Percentiles rank a stretch among this genome's conserved stretches.
Evolutionary conservation across 345 rosid species (phyloP).

Genomic region (Euphorbia pulcherrima): DNA sequence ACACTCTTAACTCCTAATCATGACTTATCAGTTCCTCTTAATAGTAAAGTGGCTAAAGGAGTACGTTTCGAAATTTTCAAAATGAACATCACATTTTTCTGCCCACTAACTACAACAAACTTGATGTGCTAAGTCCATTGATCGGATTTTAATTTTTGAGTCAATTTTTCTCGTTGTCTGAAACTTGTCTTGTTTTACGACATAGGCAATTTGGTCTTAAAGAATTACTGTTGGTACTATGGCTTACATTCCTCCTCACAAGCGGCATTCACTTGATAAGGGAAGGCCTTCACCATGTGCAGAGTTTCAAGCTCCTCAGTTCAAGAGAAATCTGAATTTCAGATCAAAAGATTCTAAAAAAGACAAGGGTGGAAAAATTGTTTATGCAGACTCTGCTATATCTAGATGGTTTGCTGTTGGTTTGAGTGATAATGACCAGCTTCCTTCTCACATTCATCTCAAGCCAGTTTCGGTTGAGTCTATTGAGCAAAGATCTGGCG

Average conservation of each 20-base stretch:
- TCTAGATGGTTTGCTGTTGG: conserved; percentile 49
- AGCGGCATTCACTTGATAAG: conserved; percentile 38
- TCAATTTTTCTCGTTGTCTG: background rate
- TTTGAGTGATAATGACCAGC: conserved; percentile 31
- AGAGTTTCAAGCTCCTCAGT: conserved; percentile 26
- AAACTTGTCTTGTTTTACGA: background rate
- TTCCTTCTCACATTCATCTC: conserved; percentile 35
- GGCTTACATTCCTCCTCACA: conserved; percentile 70
- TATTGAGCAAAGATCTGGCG: conserved; percentile 24
- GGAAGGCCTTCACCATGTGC: conserved; percentile 31
- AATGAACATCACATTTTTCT: no score
- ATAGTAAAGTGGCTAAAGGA: no score
- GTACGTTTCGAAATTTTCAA: no score
- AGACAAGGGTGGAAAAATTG: conserved; percentile 25
- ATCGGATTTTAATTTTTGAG: background rate
- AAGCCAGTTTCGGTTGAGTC: conserved; percentile 34
- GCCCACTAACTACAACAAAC: no score
- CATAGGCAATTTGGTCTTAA: background rate
- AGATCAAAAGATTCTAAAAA: conserved; percentile 6
- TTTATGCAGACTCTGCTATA: conserved; percentile 34
- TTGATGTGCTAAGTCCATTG: background rate
- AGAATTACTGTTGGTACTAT: conserved; percentile 19
- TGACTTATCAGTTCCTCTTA: no score
- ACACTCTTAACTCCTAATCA: no score
- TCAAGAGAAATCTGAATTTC: conserved; percentile 29